Percentiles rank a stretch among this genome's conserved stretches.
Conservation (phyloP, 140 eudicot genomes). For the Stevia rebaudiana region DNA sequence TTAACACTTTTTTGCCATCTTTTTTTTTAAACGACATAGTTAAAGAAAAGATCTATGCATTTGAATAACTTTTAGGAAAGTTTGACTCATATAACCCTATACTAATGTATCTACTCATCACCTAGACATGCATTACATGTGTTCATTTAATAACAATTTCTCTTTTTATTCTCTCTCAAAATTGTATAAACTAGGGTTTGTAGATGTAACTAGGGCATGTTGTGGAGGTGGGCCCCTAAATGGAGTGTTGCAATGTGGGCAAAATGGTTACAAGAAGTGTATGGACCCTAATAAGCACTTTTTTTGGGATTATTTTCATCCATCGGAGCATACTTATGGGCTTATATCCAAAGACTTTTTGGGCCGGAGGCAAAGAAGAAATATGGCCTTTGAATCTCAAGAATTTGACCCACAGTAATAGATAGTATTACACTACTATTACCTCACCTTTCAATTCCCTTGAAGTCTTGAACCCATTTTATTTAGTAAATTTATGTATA, state of each 20-base stretch:
- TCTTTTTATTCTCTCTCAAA: neutral
- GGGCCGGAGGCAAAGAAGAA: slow-evolving; percentile 34
- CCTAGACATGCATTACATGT: neutral
- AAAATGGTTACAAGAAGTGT: slow-evolving; percentile 43
- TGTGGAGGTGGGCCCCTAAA: slow-evolving; percentile 64
- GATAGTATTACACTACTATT: too few species aligned
- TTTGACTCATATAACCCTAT: too few species aligned
- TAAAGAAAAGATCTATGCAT: too few species aligned
- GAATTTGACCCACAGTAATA: slow-evolving; percentile 33
- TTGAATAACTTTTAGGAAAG: too few species aligned
- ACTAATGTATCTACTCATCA: neutral
- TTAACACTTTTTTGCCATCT: neutral
- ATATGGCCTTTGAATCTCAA: slow-evolving; percentile 59
- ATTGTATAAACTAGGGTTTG: slow-evolving; percentile 38
- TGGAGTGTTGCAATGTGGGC: slow-evolving; percentile 59
- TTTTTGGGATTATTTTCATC: slow-evolving; percentile 80
- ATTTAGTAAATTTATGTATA: neutral
- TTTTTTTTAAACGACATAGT: too few species aligned
- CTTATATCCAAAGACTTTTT: slow-evolving; percentile 50
- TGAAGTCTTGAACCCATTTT: slow-evolving; percentile 4
- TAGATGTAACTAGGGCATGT: slow-evolving; percentile 44
- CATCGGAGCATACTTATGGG: slow-evolving; percentile 46
- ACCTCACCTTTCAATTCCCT: neutral
- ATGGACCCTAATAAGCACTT: slow-evolving; percentile 38
- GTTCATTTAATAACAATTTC: neutral